Evolutionary conservation across 768 basidiomycete genomes (phyloP).

Genomic region (Kwoniella dejecticola): DNA sequence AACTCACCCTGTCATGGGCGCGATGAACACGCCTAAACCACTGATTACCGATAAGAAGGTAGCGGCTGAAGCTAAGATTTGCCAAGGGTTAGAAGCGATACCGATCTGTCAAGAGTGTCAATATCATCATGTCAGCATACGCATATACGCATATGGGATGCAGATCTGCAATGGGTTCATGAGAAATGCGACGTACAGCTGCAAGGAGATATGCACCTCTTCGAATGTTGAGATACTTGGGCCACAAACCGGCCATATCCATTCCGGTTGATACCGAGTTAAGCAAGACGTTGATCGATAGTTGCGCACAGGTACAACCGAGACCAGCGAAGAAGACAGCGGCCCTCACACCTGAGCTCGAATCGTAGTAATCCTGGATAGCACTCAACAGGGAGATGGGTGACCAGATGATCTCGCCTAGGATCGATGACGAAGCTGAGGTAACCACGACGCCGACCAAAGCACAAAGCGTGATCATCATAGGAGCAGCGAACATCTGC

Average conservation of each 20-base stretch:
- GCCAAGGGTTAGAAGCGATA: conserved; percentile 35
- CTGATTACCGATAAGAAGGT: conserved; percentile 26
- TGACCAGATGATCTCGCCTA: conserved; percentile 27
- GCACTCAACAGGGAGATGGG: conserved; percentile 23
- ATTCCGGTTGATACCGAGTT: conserved; percentile 25
- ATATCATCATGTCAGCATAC: too few species aligned
- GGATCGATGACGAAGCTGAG: conserved; percentile 17
- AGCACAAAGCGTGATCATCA: conserved; percentile 26
- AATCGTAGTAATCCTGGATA: conserved; percentile 35
- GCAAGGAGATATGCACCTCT: conserved; percentile 31
- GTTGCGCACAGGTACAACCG: conserved; percentile 16
- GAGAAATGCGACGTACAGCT: too few species aligned
- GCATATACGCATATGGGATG: too few species aligned
- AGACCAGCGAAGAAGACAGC: conserved; percentile 34
- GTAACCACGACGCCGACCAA: conserved; percentile 44
- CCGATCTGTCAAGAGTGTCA: conserved; percentile 13
- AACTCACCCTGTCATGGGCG: conserved; percentile 20
- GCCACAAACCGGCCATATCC: conserved; percentile 27
- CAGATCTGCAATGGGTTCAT: too few species aligned
- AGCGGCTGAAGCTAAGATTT: conserved; percentile 28
- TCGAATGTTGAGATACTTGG: conserved; percentile 31
- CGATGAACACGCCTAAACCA: conserved; percentile 25
- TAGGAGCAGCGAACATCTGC: conserved; percentile 32
- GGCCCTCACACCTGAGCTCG: conserved; percentile 31
- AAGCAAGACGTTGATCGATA: conserved; percentile 23